Conservation (phyloP, 345 rosid species). For the Lepidium sativum region DNA sequence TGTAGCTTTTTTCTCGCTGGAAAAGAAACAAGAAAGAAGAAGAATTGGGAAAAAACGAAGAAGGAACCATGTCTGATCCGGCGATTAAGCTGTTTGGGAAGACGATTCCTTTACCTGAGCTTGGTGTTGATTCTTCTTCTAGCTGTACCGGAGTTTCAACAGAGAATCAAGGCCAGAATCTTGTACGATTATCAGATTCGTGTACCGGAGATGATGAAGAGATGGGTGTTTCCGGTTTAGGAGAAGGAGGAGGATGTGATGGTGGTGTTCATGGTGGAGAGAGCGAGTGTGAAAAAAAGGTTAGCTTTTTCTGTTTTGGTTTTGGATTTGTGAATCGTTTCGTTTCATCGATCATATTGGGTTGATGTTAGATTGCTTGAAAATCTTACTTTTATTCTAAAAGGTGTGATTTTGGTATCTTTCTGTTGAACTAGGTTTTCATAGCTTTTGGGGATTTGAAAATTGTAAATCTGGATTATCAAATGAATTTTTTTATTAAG, state of each 20-base stretch:
- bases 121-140: slow-evolving; percentile 18
- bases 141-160: slow-evolving; percentile 12
- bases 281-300: slow-evolving; percentile 32
- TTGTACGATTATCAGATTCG: slow-evolving; percentile 30
- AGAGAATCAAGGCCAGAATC: slow-evolving; percentile 32
- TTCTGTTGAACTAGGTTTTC: slow-evolving; percentile 11
- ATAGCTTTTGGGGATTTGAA: neutral
- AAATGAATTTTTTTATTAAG: neutral
- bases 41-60: neutral
- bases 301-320: neutral
- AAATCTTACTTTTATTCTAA: neutral
- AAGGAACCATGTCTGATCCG: slow-evolving; percentile 65
- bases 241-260: neutral
- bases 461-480: neutral
- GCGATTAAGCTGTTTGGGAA: slow-evolving; percentile 86
- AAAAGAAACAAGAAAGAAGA: neutral
- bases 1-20: slow-evolving; percentile 16
- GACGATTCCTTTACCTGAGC: slow-evolving; percentile 70
- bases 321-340: neutral
- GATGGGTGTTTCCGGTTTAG: slow-evolving; percentile 12
- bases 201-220: slow-evolving; percentile 19
- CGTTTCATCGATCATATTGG: slow-evolving; percentile 5
- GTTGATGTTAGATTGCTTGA: slow-evolving; percentile 11
- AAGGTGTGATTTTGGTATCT: neutral
- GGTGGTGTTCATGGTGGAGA: slow-evolving; percentile 24